phyloP scores from a whole-genome alignment of 805 yeast genomes.

The Candida ficus region DNA sequence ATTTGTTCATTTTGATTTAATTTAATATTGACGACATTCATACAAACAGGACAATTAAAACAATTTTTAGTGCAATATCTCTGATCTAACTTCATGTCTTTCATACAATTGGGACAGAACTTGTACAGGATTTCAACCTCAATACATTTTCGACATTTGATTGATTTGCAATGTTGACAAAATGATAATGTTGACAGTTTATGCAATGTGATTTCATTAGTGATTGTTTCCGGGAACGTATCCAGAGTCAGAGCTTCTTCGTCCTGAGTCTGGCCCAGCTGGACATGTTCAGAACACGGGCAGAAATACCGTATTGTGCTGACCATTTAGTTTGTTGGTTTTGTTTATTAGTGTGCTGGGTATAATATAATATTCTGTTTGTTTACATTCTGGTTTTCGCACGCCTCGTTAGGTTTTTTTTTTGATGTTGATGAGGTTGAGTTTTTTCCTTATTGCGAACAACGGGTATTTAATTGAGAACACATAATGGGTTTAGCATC shows the following conservation, averaged over 20 bases:
- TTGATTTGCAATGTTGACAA: conserved; percentile 22
- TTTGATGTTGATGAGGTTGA: no score
- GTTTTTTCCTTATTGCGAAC: no score
- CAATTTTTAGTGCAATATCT: conserved; percentile 23
- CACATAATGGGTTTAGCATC: conserved; percentile 55
- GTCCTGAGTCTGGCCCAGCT: conserved; percentile 4
- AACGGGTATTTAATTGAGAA: no score
- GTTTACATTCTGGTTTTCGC: background rate
- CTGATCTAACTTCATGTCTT: conserved; percentile 20
- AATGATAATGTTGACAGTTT: conserved; percentile 15
- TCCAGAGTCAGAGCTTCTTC: conserved; percentile 10
- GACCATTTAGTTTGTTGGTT: background rate
- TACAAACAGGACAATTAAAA: conserved; percentile 24
- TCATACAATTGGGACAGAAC: conserved; percentile 26
- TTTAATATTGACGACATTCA: conserved; percentile 9
- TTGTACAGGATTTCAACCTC: conserved; percentile 23
- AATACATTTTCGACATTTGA: conserved; percentile 24
- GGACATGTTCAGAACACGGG: conserved; percentile 23
- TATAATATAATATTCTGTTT: no score
- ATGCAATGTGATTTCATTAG: conserved; percentile 17
- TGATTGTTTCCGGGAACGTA: conserved; percentile 21
- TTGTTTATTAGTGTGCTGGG: no score
- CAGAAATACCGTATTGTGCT: conserved; percentile 17
- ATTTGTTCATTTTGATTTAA: conserved; percentile 5
- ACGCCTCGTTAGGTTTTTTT: no score